Evolutionary conservation across 805 yeast species (phyloP), one percentile per base, ranked within the genome.

Genomic region (Candida ortonii): DNA sequence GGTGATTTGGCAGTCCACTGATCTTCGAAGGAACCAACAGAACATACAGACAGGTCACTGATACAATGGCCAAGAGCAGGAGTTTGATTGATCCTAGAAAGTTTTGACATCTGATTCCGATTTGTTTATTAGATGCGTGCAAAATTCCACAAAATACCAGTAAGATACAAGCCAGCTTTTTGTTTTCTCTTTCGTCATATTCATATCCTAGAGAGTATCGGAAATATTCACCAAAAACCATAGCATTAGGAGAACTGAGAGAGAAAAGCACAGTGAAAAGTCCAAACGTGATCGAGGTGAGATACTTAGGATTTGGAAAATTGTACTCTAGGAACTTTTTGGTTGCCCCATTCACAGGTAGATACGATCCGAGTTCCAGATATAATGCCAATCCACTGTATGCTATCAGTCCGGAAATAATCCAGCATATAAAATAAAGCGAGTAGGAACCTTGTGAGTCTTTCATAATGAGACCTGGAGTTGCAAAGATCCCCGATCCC

Each of bases 401-500:
- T 2, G 86, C 77, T 26, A 78, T 64, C 3, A 70, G 16, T 5
- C 77, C 76, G 3, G 84, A 80, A 10, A 76, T 46, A 6, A 68
- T 21, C 87, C 87, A 81, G 3, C 81, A 65, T 0, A 62, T 40
- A 25, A 78, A 64, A 50, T 78, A 81, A 16, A 78, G 46, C 13
- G 67, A 53, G 4, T 74, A 70, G 9, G 81, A 78, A 18, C 82
- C 76, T 29, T 84, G 84, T 47, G 75, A 70, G 43, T 78, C 79
- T 20, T 63, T 67, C 44, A 71, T 73, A 25, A 80, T 71, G 6
- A 77, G 73, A 18, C 82, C 71, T 0, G 86, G 80, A 0, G 79
- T 70, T 7, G 85, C 78, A 61, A 81, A 77, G 7, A 81, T 79
- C 1, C 87, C 87, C 1, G 84, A 77, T 0, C 88, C 87, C 8